These are phyloP conservation scores for Tulasnella sp. DNA, from an alignment of 768 basidiomycete genomes.

Conservation along the genomic window DNA sequence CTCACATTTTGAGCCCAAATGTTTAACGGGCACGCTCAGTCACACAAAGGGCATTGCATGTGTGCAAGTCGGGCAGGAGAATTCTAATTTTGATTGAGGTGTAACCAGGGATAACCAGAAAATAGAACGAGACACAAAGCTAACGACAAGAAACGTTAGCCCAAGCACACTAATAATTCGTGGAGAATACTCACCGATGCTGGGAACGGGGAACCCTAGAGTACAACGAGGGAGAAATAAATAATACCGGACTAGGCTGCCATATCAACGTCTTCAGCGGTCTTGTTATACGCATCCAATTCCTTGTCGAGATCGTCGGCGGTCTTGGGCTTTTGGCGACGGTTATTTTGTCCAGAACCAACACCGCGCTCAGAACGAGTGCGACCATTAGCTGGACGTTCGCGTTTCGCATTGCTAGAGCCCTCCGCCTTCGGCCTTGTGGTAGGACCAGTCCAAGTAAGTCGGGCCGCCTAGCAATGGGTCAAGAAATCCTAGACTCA, in stretches of 20 bases:
- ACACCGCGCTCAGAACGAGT: slow-evolving; percentile 18
- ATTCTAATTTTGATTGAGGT: background rate
- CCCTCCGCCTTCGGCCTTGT: background rate
- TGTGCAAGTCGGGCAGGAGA: background rate
- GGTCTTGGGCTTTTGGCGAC: slow-evolving; percentile 46
- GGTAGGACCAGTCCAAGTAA: background rate
- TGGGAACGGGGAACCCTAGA: background rate
- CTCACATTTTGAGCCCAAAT: background rate
- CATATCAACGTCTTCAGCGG: background rate
- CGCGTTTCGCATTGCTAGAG: background rate
- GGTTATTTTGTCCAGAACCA: slow-evolving; percentile 17
- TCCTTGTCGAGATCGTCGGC: slow-evolving; percentile 81
- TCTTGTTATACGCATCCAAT: slow-evolving; percentile 39
- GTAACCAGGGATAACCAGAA: background rate
- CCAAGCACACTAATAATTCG: background rate
- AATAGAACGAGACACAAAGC: background rate
- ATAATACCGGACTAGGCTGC: slow-evolving; percentile 2
- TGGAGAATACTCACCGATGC: background rate
- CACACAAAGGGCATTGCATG: background rate
- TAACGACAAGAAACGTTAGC: background rate
- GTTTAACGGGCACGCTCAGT: background rate
- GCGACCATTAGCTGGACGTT: background rate
- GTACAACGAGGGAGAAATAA: background rate
- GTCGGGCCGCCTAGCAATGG: background rate
- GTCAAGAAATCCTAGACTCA: background rate